Conservation (phyloP, 2,329 filamentous ascomycete species). For the Tolypocladium guangdongense region DNA sequence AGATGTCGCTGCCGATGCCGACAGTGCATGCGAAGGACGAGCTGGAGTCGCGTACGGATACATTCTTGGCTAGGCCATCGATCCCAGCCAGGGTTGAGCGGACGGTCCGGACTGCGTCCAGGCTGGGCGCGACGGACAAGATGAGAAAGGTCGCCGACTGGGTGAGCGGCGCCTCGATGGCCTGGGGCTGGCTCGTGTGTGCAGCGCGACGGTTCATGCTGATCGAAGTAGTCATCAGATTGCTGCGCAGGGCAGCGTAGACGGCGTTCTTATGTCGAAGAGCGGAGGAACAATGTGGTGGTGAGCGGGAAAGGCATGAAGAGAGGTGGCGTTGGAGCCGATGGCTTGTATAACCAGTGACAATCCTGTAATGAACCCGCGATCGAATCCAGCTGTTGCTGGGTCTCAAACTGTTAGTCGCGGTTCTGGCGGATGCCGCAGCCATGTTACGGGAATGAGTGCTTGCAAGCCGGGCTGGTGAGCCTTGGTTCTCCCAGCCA, state of each 20-base stretch:
- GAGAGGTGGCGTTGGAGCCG: neutral
- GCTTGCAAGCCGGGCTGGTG: no score
- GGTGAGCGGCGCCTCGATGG: conserved; percentile 40
- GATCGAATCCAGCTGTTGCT: neutral
- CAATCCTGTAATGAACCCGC: neutral
- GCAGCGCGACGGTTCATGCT: neutral
- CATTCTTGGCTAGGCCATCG: conserved; percentile 37
- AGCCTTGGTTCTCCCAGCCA: no score
- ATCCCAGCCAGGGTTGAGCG: conserved; percentile 33
- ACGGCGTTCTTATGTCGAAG: no score
- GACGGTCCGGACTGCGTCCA: conserved; percentile 26
- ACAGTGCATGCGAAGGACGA: conserved; percentile 38
- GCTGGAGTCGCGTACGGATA: conserved; percentile 36
- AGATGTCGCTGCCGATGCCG: conserved; percentile 40
- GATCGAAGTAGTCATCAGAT: neutral
- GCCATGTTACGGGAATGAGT: neutral
- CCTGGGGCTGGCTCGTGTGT: conserved; percentile 16
- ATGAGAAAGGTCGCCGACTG: conserved; percentile 43
- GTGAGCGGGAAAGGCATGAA: neutral
- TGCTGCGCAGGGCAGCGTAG: neutral
- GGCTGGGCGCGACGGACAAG: conserved; percentile 25
- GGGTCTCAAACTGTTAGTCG: neutral
- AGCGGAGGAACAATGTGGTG: neutral
- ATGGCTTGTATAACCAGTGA: neutral
- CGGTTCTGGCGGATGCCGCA: neutral